Percentiles rank a stretch among this genome's conserved stretches.
Conservation (phyloP, 176 grass and related monocot genomes). For the Aegilops speltoides region DNA sequence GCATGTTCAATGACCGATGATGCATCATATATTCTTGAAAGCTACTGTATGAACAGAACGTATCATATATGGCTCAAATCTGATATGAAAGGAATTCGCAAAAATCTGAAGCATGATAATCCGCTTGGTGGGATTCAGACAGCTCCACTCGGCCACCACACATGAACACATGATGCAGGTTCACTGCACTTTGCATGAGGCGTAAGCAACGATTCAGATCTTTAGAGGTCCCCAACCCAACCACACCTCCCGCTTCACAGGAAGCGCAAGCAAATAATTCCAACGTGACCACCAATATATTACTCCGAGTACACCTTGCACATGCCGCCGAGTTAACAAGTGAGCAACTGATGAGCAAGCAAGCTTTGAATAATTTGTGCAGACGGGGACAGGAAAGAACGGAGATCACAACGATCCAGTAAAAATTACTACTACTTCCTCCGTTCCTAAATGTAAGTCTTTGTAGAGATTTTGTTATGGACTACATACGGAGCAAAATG, state of each 20-base stretch:
- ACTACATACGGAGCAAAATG: no score
- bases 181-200: neutral
- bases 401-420: neutral
- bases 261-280: neutral
- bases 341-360: neutral
- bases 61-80: neutral
- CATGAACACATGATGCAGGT: neutral
- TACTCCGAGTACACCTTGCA: neutral
- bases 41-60: neutral
- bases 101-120: neutral
- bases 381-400: neutral
- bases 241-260: neutral
- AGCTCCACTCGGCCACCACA: neutral
- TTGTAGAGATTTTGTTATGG: no score
- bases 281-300: neutral
- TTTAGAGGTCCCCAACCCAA: neutral
- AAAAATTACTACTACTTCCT: no score
- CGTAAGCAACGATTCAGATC: neutral
- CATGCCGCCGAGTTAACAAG: neutral
- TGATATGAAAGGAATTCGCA: neutral
- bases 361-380: neutral
- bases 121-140: neutral
- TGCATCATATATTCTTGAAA: neutral
- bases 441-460: no score
- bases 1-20: neutral